Percentiles rank a stretch among this genome's conserved stretches.
Evolutionary conservation across 2,329 filamentous ascomycete species (phyloP).

Genomic region (Fusarium aywerte): DNA sequence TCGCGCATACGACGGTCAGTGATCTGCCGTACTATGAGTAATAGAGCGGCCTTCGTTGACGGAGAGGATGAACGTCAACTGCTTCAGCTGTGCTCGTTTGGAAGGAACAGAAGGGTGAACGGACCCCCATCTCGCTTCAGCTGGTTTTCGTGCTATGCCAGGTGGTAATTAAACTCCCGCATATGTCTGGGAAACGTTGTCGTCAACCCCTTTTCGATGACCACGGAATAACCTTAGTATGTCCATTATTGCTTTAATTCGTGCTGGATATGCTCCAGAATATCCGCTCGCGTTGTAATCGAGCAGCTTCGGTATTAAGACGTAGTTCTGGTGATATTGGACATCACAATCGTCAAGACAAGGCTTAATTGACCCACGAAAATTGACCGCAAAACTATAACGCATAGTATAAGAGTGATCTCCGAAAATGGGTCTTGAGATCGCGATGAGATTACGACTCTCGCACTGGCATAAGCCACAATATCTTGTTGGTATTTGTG

Average conservation of each 20-base stretch:
- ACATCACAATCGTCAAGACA: constrained; percentile 24
- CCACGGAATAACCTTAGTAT: constrained; percentile 31
- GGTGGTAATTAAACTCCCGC: constrained; percentile 41
- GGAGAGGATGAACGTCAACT: constrained; percentile 8
- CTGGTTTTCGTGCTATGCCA: constrained; percentile 31
- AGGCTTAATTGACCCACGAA: constrained; percentile 2
- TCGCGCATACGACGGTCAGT: constrained; percentile 31
- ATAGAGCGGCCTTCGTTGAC: constrained; percentile 5
- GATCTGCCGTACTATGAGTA: constrained; percentile 16
- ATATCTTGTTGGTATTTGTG: constrained; percentile 28
- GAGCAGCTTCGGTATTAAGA: constrained; percentile 30
- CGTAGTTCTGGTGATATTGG: constrained; percentile 34
- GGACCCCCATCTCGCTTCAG: constrained; percentile 32
- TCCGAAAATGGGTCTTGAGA: constrained; percentile 24
- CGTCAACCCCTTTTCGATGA: constrained; percentile 28
- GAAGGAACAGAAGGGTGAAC: constrained; percentile 27
- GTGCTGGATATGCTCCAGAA: constrained; percentile 22
- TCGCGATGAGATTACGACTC: constrained; percentile 31
- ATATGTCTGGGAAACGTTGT: constrained; percentile 27
- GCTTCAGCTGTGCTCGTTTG: constrained; percentile 21
- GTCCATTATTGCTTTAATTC: constrained; percentile 32
- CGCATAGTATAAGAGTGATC: constrained; percentile 30
- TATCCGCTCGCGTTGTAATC: constrained; percentile 30
- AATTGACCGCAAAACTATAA: constrained; percentile 17
- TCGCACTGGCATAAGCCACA: constrained; percentile 35